A percentile compares a stretch with the other conserved stretches of the same genome.
Evolutionary conservation across 352 stramenopile genomes (phyloP).

Genomic region (Hyaloperonospora arabidopsidis): DNA sequence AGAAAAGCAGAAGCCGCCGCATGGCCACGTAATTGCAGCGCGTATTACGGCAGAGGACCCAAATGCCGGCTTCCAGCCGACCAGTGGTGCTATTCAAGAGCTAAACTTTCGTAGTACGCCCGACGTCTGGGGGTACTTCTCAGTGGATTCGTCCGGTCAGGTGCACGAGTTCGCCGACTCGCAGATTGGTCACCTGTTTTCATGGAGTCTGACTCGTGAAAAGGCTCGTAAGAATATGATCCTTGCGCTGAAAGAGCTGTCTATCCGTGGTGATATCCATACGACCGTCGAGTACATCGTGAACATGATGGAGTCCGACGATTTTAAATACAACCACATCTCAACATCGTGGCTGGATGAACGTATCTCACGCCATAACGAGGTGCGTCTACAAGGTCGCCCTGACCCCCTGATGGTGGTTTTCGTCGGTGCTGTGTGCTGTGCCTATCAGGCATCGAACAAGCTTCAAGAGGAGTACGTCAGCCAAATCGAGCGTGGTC

Average conservation of each 20-base stretch:
- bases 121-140: constrained; percentile 99
- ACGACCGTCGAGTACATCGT: constrained; percentile 99
- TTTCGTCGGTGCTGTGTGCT: constrained; percentile 83
- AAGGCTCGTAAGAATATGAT: constrained; percentile 97
- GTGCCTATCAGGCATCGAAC: constrained; percentile 73
- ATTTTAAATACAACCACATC: constrained; percentile 98
- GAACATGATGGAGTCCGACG: constrained; percentile 97
- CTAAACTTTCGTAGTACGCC: constrained; percentile 99
- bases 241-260: constrained; percentile 97
- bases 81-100: constrained; percentile 95
- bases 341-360: constrained; percentile 98
- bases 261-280: constrained; percentile 99
- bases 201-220: constrained; percentile 92
- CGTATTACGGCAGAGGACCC: constrained; percentile 99
- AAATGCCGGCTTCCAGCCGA: constrained; percentile 98
- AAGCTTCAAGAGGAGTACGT: constrained; percentile 70
- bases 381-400: constrained; percentile 77
- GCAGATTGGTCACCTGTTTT: constrained; percentile 99
- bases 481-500: constrained; percentile 79
- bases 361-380: constrained; percentile 92
- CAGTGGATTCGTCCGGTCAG: constrained; percentile 96
- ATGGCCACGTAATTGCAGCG: constrained; percentile 97
- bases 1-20: constrained; percentile 64
- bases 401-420: constrained; percentile 83
- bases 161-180: constrained; percentile 99